Conservation (phyloP, 768 basidiomycete genomes). For the Leccinum disarticulatum region DNA sequence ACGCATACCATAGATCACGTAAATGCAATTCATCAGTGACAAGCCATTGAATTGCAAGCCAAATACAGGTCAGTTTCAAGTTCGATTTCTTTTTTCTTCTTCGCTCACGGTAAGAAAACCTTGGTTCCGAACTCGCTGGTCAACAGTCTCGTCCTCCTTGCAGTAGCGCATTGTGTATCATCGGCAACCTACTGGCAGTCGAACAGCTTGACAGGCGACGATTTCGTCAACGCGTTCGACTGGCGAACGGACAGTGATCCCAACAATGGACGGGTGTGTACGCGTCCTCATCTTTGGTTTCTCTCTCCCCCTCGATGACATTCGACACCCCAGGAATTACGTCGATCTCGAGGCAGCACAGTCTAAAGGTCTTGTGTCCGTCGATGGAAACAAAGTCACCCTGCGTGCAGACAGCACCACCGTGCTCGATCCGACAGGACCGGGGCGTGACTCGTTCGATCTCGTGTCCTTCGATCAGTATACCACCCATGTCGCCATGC, state of each 20-base stretch:
- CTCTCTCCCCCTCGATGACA: background rate
- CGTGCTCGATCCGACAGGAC: conserved; percentile 26
- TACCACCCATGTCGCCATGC: conserved; percentile 36
- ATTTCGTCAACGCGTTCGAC: conserved; percentile 42
- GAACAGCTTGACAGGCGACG: conserved; percentile 47
- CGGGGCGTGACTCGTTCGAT: conserved; percentile 39
- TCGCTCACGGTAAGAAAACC: background rate
- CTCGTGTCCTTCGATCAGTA: conserved; percentile 32
- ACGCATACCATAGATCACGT: background rate
- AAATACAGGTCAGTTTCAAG: background rate
- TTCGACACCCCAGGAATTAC: conserved; percentile 36
- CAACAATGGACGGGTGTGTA: conserved; percentile 32
- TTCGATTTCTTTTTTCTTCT: background rate
- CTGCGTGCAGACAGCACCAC: conserved; percentile 38
- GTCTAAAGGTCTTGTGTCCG: conserved; percentile 57
- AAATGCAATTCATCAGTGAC: background rate
- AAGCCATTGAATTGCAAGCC: background rate
- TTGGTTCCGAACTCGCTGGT: conserved; percentile 1
- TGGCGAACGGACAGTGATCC: conserved; percentile 29
- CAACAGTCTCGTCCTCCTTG: conserved; percentile 10
- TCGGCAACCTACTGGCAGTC: conserved; percentile 47
- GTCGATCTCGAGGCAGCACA: conserved; percentile 49
- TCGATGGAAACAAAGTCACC: conserved; percentile 41
- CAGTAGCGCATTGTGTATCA: conserved; percentile 8
- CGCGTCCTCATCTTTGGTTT: background rate